Percentiles rank a stretch among this genome's conserved stretches.
Conservation (phyloP, 1,139 yeast genomes). For the Schwanniomyces etchellsii region DNA sequence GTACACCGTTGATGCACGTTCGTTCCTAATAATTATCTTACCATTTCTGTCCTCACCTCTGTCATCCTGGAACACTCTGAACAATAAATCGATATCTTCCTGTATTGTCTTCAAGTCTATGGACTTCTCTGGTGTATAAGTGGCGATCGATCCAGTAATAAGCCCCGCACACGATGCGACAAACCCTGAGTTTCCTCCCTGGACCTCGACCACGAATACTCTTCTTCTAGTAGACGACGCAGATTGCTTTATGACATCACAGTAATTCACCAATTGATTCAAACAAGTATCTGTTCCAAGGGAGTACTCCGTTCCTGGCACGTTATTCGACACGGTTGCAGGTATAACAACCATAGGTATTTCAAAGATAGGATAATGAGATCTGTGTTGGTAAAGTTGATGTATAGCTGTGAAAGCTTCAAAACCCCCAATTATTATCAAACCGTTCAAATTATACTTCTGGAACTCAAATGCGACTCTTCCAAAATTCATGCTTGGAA, state of each 20-base stretch:
- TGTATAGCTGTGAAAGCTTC: conserved; percentile 85
- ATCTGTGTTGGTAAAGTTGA: conserved; percentile 69
- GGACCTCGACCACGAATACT: conserved; percentile 93
- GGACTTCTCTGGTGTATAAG: conserved; percentile 89
- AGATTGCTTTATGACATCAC: conserved; percentile 92
- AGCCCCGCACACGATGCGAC: conserved; percentile 87
- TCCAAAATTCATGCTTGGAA: conserved; percentile 82
- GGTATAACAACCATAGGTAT: conserved; percentile 93
- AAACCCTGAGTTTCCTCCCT: conserved; percentile 95
- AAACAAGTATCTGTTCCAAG: conserved; percentile 92
- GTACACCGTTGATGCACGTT: conserved; percentile 64
- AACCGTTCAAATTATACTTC: conserved; percentile 77
- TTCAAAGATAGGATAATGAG: conserved; percentile 78
- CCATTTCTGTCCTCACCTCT: conserved; percentile 81
- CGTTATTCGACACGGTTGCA: conserved; percentile 95
- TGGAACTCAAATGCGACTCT: conserved; percentile 88
- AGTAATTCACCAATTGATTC: conserved; percentile 82
- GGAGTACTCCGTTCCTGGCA: conserved; percentile 95
- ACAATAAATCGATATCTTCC: conserved; percentile 68
- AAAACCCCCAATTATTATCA: conserved; percentile 89
- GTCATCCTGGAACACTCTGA: conserved; percentile 64
- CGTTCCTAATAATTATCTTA: conserved; percentile 63
- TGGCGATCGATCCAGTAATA: conserved; percentile 88
- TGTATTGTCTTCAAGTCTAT: conserved; percentile 68
- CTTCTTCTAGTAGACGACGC: conserved; percentile 94